Base-by-base conservation (phyloP, 2,329 filamentous ascomycete genomes). In the Cladosporium sp. region DNA sequence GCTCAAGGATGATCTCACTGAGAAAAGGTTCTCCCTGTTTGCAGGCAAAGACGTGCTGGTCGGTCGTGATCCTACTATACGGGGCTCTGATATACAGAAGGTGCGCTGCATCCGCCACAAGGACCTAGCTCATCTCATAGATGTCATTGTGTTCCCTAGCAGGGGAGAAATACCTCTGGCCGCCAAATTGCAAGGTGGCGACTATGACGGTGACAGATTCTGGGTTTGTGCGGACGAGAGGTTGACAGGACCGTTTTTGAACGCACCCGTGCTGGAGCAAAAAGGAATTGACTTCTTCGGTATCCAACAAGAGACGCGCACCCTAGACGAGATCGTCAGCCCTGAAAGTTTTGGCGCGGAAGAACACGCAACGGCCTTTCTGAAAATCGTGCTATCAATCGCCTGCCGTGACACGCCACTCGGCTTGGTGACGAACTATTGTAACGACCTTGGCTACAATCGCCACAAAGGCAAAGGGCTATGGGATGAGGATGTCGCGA, bases 71-170 rank as follows among this genome's bases (percentile, higher is more conserved):
- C 91, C 91, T 0, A 88, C 90, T 0, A 86, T 92, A 71, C 86
- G 89, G 25, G 81, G 83, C 0, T 91, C 88, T 30, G 91, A 95
- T 67, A 87, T 94, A 0, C 91, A 93, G 71, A 89, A 84, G 64
- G 76, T 81, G 1, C 74, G 73, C 34, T 82, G 83, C 0, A 80
- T 85, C 0, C 83, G 78, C 70, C 81, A 82, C n/a, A 81, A 83
- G 0, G 82, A 88, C 49, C 78, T 94, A 0, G 85, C 88, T 3
- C 85, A 86, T 2, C 77, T 97, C 0, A 90, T 90, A 67, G 90
- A 97, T 70, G 88, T 97, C 1, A 83, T 95, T 16, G 84, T 97
- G 0, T 97, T 98, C 69, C 83, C 91, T 0, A 82, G 81, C 0
- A 85, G 84, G 66, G 90, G 90, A 0, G 73, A 83, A 28, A 79